Evolutionary conservation across 1,284 basidiomycete species (phyloP), one percentile per base, ranked within the genome.

Genomic region (Irpex rosettiformis): DNA sequence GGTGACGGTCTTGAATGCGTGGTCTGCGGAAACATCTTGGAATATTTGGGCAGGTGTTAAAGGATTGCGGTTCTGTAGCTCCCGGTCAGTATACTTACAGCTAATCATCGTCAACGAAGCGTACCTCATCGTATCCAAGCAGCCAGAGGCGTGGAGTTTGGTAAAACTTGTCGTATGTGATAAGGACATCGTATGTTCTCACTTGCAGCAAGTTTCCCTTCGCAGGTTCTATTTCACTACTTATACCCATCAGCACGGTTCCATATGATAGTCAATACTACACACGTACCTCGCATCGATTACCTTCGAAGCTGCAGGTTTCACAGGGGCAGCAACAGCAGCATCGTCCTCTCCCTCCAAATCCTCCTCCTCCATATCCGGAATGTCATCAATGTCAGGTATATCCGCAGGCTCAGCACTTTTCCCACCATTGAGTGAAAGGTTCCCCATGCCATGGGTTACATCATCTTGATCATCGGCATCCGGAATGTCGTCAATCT

Each of bases 81-180:
- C 3, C 11, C 29, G 13, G 7, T 27, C 30, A 45, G 59, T 24
- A 60, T n/a, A 51, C 2, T 24, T 4, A 27, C 40, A 4, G 21
- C 13, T 21, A 13, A 45, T 22, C 16, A 24, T 28, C 8, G 28
- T 48, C 37, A 27, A 24, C 11, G 13, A 33, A n/a, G 68, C 78
- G 59, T 64, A 92, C 93, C 84, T 97, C 95, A 70, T 96, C 94
- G 71, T 96, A 97, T 11, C 95, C 94, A 65, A 95, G 85, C 60
- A 98, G 75, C 94, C 94, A 97, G 72, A 96, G 91, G 65, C 94
- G 86, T 25, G 94, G 94, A 16, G 95, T 97, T 74, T 97, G 95
- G 74, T 97, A 97, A 74, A 95, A 96, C 79, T 99, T 99, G 83
- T 99, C 96, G 77, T 99, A 99, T 40, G 93, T 95, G 78, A 99